Conservation (phyloP, 2,329 filamentous ascomycete genomes). For the Blastomyces gilchristii region DNA sequence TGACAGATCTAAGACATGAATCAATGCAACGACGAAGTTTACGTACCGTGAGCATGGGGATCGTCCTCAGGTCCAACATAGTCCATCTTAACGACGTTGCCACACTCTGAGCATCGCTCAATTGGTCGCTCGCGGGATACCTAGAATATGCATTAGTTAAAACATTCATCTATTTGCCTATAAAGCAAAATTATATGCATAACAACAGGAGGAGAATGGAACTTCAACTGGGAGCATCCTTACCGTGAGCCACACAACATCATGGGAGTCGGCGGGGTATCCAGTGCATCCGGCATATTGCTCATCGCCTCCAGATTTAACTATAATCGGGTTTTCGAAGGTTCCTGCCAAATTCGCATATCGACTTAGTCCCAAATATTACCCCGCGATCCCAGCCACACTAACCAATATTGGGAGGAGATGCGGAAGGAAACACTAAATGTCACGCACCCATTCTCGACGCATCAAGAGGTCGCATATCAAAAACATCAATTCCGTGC, state of each 20-base stretch:
- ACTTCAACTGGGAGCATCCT: slow-evolving; percentile 28
- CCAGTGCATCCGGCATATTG: slow-evolving; percentile 97
- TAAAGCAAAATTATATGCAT: neutral
- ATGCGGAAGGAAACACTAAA: slow-evolving; percentile 5
- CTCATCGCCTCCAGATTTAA: slow-evolving; percentile 88
- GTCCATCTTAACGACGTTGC: slow-evolving; percentile 94
- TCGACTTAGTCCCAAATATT: neutral
- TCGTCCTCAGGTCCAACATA: slow-evolving; percentile 80
- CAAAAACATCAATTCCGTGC: slow-evolving; percentile 95
- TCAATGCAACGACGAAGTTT: neutral
- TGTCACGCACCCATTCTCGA: slow-evolving; percentile 63
- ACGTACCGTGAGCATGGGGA: slow-evolving; percentile 38
- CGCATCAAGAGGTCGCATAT: slow-evolving; percentile 92
- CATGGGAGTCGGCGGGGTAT: slow-evolving; percentile 82
- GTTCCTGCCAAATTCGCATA: slow-evolving; percentile 51
- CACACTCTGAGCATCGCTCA: slow-evolving; percentile 94
- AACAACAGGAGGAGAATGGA: too few relatives aligned
- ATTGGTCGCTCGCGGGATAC: slow-evolving; percentile 80
- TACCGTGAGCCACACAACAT: slow-evolving; percentile 83
- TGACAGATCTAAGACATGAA: neutral
- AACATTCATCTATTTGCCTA: neutral
- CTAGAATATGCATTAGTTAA: slow-evolving; percentile 24
- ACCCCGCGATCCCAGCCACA: neutral
- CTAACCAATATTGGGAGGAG: neutral
- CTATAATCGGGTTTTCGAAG: slow-evolving; percentile 75